Percentiles rank a stretch among this genome's conserved stretches.
Conservation (phyloP, 805 yeast genomes). For the Nakazawaea peltata region DNA sequence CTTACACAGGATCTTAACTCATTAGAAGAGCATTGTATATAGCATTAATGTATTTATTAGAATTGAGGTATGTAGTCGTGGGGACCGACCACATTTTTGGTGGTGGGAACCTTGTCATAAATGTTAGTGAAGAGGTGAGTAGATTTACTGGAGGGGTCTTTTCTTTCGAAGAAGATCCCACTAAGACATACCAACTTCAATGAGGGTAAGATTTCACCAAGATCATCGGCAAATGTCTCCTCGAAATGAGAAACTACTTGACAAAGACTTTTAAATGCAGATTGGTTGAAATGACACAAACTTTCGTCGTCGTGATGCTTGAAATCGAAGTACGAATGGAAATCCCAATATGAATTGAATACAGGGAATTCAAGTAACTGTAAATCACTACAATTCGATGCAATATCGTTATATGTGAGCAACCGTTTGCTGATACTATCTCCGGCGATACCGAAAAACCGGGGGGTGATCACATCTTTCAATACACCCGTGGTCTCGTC, state of each 20-base stretch:
- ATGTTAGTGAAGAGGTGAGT: slow-evolving; percentile 15
- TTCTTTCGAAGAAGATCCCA: slow-evolving; percentile 31
- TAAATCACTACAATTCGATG: slow-evolving; percentile 21
- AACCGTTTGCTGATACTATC: slow-evolving; percentile 31
- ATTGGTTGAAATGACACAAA: slow-evolving; percentile 34
- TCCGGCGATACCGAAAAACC: slow-evolving; percentile 46
- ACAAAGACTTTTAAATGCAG: slow-evolving; percentile 31
- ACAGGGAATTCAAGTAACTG: slow-evolving; percentile 25
- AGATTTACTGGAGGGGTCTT: not conserved
- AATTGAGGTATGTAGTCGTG: slow-evolving; percentile 6
- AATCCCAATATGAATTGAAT: slow-evolving; percentile 31
- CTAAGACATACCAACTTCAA: slow-evolving; percentile 26
- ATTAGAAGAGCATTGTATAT: slow-evolving; percentile 6
- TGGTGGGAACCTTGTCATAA: slow-evolving; percentile 11
- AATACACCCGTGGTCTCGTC: slow-evolving; percentile 34
- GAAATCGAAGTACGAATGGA: slow-evolving; percentile 37
- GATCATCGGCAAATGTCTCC: slow-evolving; percentile 28
- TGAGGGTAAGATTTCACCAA: slow-evolving; percentile 25
- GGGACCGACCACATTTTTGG: slow-evolving; percentile 9
- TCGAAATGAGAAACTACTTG: slow-evolving; percentile 40
- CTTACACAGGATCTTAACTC: no score
- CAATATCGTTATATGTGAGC: slow-evolving; percentile 13
- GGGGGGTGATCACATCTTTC: slow-evolving; percentile 55
- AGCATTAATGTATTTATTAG: not conserved
- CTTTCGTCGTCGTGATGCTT: slow-evolving; percentile 29